phyloP scores from a whole-genome alignment of 2,329 filamentous ascomycete genomes.

The Dactylonectria estremocensis region DNA sequence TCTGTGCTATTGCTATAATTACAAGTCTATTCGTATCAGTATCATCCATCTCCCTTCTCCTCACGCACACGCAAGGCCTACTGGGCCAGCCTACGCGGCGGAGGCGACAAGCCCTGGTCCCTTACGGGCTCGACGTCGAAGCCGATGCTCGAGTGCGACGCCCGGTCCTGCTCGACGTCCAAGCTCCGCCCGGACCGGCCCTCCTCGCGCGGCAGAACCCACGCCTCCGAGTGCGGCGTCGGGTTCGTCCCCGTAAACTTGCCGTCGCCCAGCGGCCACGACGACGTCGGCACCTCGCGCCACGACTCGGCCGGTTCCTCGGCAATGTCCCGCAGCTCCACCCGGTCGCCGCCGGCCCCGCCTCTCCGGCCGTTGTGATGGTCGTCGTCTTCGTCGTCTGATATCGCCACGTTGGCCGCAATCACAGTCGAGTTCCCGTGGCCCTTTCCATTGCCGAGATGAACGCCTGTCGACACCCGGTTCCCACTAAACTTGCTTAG shows the following conservation, averaged over 20 bases:
- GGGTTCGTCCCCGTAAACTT: constrained; percentile 8
- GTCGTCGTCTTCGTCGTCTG: neutral
- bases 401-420: neutral
- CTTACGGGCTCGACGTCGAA: constrained; percentile 42
- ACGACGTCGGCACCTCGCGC: neutral
- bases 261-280: constrained; percentile 3
- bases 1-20: neutral
- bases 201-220: constrained; percentile 37
- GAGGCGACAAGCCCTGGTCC: constrained; percentile 44
- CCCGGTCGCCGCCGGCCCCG: constrained; percentile 18
- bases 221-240: constrained; percentile 33
- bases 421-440: neutral
- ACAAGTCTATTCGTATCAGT: neutral
- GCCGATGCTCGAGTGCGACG: constrained; percentile 38
- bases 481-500: constrained; percentile 42
- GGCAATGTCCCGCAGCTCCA: constrained; percentile 42
- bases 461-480: constrained; percentile 29
- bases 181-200: constrained; percentile 33
- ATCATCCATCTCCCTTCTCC: neutral
- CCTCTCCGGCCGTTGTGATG: too few species aligned
- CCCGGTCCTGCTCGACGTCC: constrained; percentile 30
- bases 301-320: constrained; percentile 33
- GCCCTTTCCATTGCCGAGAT: constrained; percentile 12
- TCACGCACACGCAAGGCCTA: neutral
- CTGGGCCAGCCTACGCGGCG: constrained; percentile 25